A percentile compares a stretch with the other conserved stretches of the same genome.
Conservation (phyloP, 2,329 filamentous ascomycete species). For the Fusarium oligoseptatum region DNA sequence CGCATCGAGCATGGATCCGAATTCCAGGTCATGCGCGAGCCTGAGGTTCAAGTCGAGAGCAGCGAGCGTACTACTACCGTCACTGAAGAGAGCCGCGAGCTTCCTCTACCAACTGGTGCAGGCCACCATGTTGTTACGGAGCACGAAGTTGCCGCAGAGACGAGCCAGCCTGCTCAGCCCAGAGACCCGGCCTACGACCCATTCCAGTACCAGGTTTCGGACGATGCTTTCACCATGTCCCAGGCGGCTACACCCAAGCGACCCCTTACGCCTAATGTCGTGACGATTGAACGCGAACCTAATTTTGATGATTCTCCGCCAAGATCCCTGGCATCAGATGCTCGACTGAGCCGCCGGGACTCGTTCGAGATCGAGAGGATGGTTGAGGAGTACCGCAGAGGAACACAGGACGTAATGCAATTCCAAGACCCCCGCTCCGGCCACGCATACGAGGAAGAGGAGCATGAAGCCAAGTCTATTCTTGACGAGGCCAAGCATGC, state of each 20-base stretch:
- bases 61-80: conserved; percentile 40
- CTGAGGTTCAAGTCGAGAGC: conserved; percentile 40
- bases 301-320: conserved; percentile 58
- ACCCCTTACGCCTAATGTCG: conserved; percentile 63
- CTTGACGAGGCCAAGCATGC: conserved; percentile 62
- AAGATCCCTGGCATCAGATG: conserved; percentile 43
- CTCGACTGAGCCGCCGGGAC: conserved; percentile 63
- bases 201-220: conserved; percentile 69
- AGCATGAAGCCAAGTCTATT: conserved; percentile 59
- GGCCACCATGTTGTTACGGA: conserved; percentile 47
- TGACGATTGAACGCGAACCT: conserved; percentile 68
- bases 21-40: conserved; percentile 40
- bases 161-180: conserved; percentile 42
- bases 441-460: conserved; percentile 53
- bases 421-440: conserved; percentile 36
- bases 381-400: conserved; percentile 49
- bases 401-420: conserved; percentile 32
- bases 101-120: conserved; percentile 46
- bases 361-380: conserved; percentile 61
- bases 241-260: conserved; percentile 54
- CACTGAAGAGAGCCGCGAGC: conserved; percentile 47
- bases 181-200: conserved; percentile 61
- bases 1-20: conserved; percentile 49
- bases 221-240: conserved; percentile 65
- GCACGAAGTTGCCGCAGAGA: conserved; percentile 43